A percentile compares a stretch with the other conserved stretches of the same genome.
These are phyloP conservation scores for Echria macrotheca DNA, from an alignment of 495 filamentous ascomycete species.

Conservation along the genomic window DNA sequence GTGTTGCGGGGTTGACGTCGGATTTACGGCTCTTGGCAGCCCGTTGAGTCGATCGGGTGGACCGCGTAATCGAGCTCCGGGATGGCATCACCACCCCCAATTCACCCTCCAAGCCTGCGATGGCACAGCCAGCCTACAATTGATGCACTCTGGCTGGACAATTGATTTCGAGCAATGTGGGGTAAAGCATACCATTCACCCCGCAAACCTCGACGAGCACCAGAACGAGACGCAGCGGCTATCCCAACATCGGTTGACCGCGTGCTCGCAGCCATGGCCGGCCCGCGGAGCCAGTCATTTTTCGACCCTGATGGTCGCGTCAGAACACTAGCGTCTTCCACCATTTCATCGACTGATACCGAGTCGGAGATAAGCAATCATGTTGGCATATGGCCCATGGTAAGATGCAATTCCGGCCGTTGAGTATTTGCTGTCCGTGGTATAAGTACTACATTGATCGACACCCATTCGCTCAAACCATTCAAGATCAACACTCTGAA, in stretches of 20 bases:
- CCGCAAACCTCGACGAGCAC: neutral
- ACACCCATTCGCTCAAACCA: too few relatives aligned
- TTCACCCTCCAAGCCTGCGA: neutral
- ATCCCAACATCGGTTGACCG: neutral
- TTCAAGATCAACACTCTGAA: too few relatives aligned
- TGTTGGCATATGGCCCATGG: too few relatives aligned
- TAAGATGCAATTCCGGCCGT: too few relatives aligned
- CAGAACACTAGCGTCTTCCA: slow-evolving; percentile 18
- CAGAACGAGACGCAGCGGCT: neutral
- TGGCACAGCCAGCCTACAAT: neutral
- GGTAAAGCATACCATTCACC: slow-evolving; percentile 12
- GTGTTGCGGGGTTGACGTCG: neutral
- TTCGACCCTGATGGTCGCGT: slow-evolving; percentile 15
- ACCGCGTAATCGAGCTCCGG: slow-evolving; percentile 1
- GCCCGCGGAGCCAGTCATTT: slow-evolving; percentile 1
- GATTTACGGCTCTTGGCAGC: slow-evolving; percentile 4
- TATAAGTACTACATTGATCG: too few relatives aligned
- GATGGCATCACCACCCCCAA: slow-evolving; percentile 10
- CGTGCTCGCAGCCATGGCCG: too few relatives aligned
- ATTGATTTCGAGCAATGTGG: slow-evolving; percentile 13
- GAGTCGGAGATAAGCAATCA: slow-evolving; percentile 3
- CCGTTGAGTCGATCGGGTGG: neutral
- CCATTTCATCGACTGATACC: too few relatives aligned
- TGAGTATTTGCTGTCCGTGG: too few relatives aligned
- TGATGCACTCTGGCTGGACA: neutral